These are phyloP conservation scores for Turritis glabra DNA, from an alignment of 345 rosid genomes.

Conservation along the genomic window DNA sequence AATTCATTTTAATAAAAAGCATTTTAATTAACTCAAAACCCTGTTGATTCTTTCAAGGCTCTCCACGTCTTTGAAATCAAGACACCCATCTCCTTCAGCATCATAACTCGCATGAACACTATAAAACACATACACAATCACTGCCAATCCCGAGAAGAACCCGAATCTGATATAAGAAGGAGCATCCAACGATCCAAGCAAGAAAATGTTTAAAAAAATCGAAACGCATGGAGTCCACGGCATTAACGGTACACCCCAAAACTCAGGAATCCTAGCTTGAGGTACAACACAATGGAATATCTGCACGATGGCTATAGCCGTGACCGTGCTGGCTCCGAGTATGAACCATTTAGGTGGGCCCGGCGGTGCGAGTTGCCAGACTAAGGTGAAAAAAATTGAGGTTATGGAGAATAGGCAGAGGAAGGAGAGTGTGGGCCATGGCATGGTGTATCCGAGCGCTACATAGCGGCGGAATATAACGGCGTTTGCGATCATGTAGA, in stretches of 20 bases:
- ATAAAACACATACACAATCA: constrained; percentile 68
- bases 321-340: constrained; percentile 46
- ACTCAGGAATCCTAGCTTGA: constrained; percentile 69
- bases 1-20: not conserved
- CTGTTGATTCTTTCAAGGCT: constrained; percentile 39
- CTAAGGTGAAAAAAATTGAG: constrained; percentile 57
- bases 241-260: constrained; percentile 93
- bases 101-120: constrained; percentile 92
- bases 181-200: constrained; percentile 70
- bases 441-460: constrained; percentile 53
- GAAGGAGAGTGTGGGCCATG: constrained; percentile 76
- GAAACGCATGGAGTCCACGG: constrained; percentile 87
- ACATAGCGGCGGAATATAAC: constrained; percentile 78
- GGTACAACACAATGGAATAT: constrained; percentile 63
- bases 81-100: constrained; percentile 58
- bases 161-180: constrained; percentile 74
- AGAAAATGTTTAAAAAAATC: constrained; percentile 73
- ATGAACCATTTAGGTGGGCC: constrained; percentile 54
- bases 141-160: constrained; percentile 64
- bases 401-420: constrained; percentile 61
- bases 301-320: constrained; percentile 52
- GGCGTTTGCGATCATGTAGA: constrained; percentile 92
- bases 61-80: constrained; percentile 50
- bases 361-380: constrained; percentile 55
- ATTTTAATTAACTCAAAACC: constrained; percentile 19